Evolutionary conservation across 805 yeast species (phyloP), one percentile per base, ranked within the genome.

Genomic region (Lipomyces yamanashiensis): DNA sequence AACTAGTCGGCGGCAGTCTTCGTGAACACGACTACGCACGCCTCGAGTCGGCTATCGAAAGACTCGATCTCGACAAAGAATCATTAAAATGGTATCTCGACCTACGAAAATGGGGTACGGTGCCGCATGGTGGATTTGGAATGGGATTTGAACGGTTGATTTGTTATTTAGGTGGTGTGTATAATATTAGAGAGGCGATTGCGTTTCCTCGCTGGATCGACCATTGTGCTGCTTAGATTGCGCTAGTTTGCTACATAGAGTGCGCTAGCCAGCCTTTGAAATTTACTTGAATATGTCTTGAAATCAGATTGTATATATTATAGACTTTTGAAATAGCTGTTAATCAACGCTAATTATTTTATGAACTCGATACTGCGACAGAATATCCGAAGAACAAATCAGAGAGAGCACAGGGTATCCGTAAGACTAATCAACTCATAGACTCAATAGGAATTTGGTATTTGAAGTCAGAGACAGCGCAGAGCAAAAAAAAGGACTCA

Each of bases 71-170:
- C 92, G 82, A 84, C 58, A 53, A 72, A 0, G 72, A 74, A 2
- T 82, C 80, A 1, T 74, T 95, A 74, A 80, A 83, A 37, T 95
- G 99, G 99, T 95, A 92, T 73, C 69, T 87, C 34, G 83, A 87
- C 0, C 79, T 89, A 8, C 80, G 99, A 64, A 79, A 79, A 65
- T 86, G 88, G 70, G 98, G 98, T 0, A 79, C 89, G 1, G 87
- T 87, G 23, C 97, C 98, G 0, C 98, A 93, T 74, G 99, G 99
- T 54, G 99, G 99, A 0, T 95, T 88, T 76, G 99, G 99, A 0
- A 79, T 95, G 80, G 99, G 99, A 0, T 85, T 92, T 69, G 99
- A 95, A 74, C 79, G 99, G 64, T 76, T 95, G 37, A 74, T 95
- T 15, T 85, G 88, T 59, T 92, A 87, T 69, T 77, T 92, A 60